A percentile compares a stretch with the other conserved stretches of the same genome.
These are phyloP conservation scores for Tuber indicum DNA, from an alignment of 495 filamentous ascomycete species.

Conservation along the genomic window DNA sequence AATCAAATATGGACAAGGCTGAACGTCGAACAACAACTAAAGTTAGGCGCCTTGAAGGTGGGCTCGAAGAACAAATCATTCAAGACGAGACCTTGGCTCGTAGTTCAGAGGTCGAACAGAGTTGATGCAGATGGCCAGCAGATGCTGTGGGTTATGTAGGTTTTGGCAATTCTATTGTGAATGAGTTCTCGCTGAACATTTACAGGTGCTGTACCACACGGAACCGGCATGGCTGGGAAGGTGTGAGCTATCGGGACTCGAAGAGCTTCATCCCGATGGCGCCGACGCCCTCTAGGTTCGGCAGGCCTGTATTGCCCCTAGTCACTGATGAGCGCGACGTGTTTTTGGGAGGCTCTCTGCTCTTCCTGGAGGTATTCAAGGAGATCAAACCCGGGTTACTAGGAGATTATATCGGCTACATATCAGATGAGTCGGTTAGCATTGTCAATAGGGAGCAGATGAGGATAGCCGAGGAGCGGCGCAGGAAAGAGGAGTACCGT, in stretches of 20 bases:
- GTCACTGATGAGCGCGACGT: constrained; percentile 9
- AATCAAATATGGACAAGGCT: constrained; percentile 23
- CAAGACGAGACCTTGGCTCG: constrained; percentile 30
- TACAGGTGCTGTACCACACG: constrained; percentile 18
- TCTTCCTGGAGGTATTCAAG: constrained; percentile 28
- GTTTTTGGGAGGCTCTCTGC: constrained; percentile 25
- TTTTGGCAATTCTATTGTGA: not conserved
- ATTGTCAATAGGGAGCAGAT: not conserved
- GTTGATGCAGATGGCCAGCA: constrained; percentile 14
- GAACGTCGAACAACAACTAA: constrained; percentile 19
- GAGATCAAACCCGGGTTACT: constrained; percentile 18
- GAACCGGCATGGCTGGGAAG: constrained; percentile 31
- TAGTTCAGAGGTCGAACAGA: constrained; percentile 16
- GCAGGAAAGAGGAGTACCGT: not conserved
- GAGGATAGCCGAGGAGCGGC: not conserved
- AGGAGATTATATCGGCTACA: constrained; percentile 29
- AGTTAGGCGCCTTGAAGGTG: constrained; percentile 23
- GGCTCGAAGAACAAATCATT: constrained; percentile 32
- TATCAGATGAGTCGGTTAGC: not conserved
- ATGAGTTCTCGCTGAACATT: not conserved
- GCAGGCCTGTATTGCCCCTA: constrained; percentile 17
- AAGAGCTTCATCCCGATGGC: constrained; percentile 28
- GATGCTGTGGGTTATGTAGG: not conserved
- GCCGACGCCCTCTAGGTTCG: constrained; percentile 14
- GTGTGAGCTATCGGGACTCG: constrained; percentile 12